A percentile compares a stretch with the other conserved stretches of the same genome.
Conservation (phyloP, 2,329 filamentous ascomycete genomes). For the Nakataea oryzae region DNA sequence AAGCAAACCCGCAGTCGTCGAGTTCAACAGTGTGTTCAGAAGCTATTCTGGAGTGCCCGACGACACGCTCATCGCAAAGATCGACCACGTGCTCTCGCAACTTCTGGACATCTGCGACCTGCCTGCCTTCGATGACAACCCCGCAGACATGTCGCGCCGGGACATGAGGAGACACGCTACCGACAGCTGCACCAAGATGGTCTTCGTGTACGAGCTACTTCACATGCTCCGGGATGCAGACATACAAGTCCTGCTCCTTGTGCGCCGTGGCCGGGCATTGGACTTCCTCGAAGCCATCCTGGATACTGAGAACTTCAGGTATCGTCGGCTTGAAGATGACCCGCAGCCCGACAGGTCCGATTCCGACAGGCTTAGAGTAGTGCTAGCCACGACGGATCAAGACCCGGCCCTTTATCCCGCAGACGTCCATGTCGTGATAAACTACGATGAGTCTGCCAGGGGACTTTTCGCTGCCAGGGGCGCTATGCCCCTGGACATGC, state of each 20-base stretch:
- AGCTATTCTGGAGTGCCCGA: constrained; percentile 25
- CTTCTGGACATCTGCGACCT: constrained; percentile 47
- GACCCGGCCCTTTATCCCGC: constrained; percentile 23
- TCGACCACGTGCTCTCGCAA: constrained; percentile 39
- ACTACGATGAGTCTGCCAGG: constrained; percentile 40
- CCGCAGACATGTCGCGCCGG: constrained; percentile 26
- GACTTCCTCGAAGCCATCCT: constrained; percentile 42
- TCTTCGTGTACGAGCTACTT: constrained; percentile 47
- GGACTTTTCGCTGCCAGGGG: neutral
- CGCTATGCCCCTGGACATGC: constrained; percentile 7
- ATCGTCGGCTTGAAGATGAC: constrained; percentile 15
- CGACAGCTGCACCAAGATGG: constrained; percentile 49
- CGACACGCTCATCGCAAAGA: constrained; percentile 25
- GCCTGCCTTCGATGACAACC: constrained; percentile 39
- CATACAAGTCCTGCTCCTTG: constrained; percentile 42
- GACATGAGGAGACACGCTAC: constrained; percentile 41
- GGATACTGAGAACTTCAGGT: constrained; percentile 23
- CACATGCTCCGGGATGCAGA: constrained; percentile 28
- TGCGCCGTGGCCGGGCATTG: constrained; percentile 35
- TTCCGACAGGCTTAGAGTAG: constrained; percentile 21
- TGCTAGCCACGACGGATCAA: constrained; percentile 29
- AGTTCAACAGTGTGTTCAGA: constrained; percentile 32
- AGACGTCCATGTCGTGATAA: constrained; percentile 39
- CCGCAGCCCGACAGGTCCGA: constrained; percentile 4
- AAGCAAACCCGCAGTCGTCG: constrained; percentile 29